Evolutionary conservation across 139 green algal genomes (phyloP), one percentile per base, ranked within the genome.

Genomic region (Coelastrella sp.): DNA sequence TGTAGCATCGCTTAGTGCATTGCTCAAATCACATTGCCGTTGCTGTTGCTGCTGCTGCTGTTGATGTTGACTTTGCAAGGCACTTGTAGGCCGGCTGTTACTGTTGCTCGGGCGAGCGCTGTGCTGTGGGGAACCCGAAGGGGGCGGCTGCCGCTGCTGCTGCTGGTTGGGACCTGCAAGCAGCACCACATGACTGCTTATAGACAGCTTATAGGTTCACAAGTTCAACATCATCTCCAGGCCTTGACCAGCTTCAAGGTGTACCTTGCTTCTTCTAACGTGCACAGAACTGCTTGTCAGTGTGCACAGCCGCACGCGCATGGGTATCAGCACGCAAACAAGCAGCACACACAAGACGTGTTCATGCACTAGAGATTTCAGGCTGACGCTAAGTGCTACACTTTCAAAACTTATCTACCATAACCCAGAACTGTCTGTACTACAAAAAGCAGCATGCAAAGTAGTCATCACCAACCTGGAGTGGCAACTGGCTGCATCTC

Each of bases 1-100:
- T 5, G 74, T 19, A 14, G 74, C 3, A 47, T n/a, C 80, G 75
- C 58, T 57, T 3, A 10, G 58, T n/a, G 22, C 60, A 73, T 56
- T 58, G 58, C 80, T 65, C 76, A 64, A 61, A 54, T 64, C 58
- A 61, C 13, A 57, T 83, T 57, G 58, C 10, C 47, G 16, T 61
- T 86, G 76, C 86, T 80, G 22, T 76, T 71, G 73, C 86, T 79
- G 84, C 84, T 89, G 56, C 3, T 71, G 73, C 68, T 89, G 84
- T 47, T 87, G 82, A 22, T 78, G 64, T 64, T 78, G 80, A 58
- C 75, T 47, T 68, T 75, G 83, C 64, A 47, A 68, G 6, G 68
- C 68, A 58, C 74, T 80, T 5, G 11, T 13, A 17, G 74, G 74
- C 13, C 74, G 16, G 78, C 57, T 61, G 78, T 58, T 68, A 16